Evolutionary conservation across 805 yeast genomes (phyloP).

Genomic region (Candida orba): DNA sequence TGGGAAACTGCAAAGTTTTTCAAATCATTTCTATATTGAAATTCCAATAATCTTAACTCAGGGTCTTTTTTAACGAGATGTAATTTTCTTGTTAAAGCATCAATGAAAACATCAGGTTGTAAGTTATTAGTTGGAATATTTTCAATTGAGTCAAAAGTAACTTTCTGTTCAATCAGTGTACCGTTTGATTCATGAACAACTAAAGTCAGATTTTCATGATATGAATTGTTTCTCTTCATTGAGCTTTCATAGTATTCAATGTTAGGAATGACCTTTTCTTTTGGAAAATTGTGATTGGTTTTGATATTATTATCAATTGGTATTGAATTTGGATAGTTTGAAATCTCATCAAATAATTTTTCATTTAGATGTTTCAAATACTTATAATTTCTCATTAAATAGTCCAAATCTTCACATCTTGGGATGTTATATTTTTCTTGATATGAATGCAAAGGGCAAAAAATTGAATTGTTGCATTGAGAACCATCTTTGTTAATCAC

Average conservation of each 20-base stretch:
- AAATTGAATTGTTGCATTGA: slow-evolving; percentile 14
- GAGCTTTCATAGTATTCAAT: no score
- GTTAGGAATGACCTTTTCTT: no score
- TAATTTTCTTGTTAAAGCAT: slow-evolving; percentile 4
- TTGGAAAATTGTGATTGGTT: no score
- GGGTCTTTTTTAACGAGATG: slow-evolving; percentile 7
- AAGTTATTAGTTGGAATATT: neutral
- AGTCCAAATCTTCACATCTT: slow-evolving; percentile 9
- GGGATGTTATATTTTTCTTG: slow-evolving; percentile 9
- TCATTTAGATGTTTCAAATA: slow-evolving; percentile 27
- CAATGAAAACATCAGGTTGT: slow-evolving; percentile 3
- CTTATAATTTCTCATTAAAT: slow-evolving; percentile 22
- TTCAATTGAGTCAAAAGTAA: neutral
- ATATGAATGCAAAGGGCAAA: slow-evolving; percentile 11
- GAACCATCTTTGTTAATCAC: slow-evolving; percentile 6
- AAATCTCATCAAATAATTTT: neutral
- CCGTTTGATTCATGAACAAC: slow-evolving; percentile 1
- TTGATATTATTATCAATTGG: no score
- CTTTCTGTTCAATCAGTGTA: slow-evolving; percentile 1
- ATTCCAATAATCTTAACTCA: slow-evolving; percentile 10
- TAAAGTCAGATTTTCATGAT: neutral
- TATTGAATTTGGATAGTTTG: no score
- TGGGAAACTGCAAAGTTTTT: slow-evolving; percentile 11
- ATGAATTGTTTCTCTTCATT: slow-evolving; percentile 15
- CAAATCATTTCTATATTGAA: slow-evolving; percentile 12